phyloP scores from a whole-genome alignment of 176 grass and related monocot genomes.

The Bromus sterilis region DNA sequence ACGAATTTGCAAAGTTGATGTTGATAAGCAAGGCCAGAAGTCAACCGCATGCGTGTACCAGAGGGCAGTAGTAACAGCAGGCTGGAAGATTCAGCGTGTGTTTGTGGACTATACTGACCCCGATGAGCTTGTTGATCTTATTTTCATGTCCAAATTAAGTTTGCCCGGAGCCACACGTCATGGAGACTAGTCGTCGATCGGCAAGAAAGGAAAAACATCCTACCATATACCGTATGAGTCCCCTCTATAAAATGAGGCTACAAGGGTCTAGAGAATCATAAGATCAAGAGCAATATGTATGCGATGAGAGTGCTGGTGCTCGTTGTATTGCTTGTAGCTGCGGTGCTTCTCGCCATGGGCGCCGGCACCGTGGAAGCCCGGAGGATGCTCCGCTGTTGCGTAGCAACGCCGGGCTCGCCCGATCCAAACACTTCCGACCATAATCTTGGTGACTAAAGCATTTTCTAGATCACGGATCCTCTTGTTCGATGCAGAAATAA shows the following conservation, averaged over 20 bases:
- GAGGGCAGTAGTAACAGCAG: no score
- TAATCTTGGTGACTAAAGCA: neutral
- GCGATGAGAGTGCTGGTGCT: neutral
- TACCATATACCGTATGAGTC: no score
- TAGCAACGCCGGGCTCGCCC: neutral
- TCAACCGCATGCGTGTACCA: no score
- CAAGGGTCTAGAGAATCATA: no score
- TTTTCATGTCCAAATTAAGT: neutral
- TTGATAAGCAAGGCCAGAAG: no score
- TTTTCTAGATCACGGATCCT: no score
- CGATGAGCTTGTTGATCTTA: neutral
- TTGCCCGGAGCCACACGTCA: neutral
- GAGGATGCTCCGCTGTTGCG: neutral
- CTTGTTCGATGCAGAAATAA: no score
- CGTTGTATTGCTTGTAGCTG: neutral
- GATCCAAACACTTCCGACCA: neutral
- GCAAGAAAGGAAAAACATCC: no score
- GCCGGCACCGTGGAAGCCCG: neutral
- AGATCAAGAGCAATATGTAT: neutral
- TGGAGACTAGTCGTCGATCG: no score
- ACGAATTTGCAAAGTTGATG: no score
- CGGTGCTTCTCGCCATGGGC: neutral
- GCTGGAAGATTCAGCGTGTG: neutral
- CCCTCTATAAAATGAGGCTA: no score
- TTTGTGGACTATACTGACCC: neutral